phyloP scores from a whole-genome alignment of 441 rosid genomes.

The Mallotus repandus region DNA sequence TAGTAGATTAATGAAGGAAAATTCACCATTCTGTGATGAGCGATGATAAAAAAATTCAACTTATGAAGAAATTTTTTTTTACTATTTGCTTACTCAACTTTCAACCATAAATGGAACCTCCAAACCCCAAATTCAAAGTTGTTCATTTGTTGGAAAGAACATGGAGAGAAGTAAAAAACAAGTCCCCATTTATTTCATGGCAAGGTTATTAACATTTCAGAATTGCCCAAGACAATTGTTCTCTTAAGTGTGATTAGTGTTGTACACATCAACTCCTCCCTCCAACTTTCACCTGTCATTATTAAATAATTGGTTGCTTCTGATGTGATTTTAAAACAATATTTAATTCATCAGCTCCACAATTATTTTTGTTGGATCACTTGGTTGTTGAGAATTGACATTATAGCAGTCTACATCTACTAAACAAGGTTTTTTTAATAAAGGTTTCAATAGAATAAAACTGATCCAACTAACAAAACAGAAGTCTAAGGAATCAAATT shows the following conservation, averaged over 20 bases:
- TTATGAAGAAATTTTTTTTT: too few species aligned
- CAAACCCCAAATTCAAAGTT: too few species aligned
- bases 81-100: too few species aligned
- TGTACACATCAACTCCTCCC: background rate
- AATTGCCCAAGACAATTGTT: too few species aligned
- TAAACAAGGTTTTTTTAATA: background rate
- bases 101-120: too few species aligned
- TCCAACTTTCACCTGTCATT: background rate
- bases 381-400: slow-evolving; percentile 17
- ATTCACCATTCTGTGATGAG: too few species aligned
- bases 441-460: background rate
- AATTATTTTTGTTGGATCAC: background rate
- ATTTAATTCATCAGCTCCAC: background rate
- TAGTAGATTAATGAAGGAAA: too few species aligned
- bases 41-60: too few species aligned
- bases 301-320: background rate
- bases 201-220: too few species aligned
- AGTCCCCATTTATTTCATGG: too few species aligned
- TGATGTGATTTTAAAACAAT: slow-evolving; percentile 16
- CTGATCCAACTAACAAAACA: slow-evolving; percentile 23
- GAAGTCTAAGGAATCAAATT: background rate
- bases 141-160: too few species aligned
- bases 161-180: too few species aligned
- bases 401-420: background rate
- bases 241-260: background rate